A percentile compares a stretch with the other conserved stretches of the same genome.
Evolutionary conservation across 169 alveolate species (phyloP).

Genomic region (Theileria parva): DNA sequence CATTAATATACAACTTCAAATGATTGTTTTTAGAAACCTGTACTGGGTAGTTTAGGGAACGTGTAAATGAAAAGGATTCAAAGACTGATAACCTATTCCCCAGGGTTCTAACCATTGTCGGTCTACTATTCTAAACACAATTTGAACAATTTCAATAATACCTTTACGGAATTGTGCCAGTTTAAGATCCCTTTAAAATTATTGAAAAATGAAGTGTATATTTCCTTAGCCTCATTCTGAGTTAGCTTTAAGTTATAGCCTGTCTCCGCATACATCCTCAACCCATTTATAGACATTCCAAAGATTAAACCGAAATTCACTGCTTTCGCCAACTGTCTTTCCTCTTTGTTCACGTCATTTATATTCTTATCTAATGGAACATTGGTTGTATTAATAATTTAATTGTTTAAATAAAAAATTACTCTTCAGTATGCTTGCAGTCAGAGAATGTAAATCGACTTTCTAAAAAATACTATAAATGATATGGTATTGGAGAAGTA

Average conservation of each 20-base stretch:
- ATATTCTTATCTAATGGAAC: slow-evolving; percentile 29
- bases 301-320: slow-evolving; percentile 83
- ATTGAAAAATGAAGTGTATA: slow-evolving; percentile 77
- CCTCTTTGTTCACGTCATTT: slow-evolving; percentile 74
- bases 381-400: neutral
- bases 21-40: slow-evolving; percentile 38
- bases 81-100: slow-evolving; percentile 78
- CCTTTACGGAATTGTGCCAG: slow-evolving; percentile 84
- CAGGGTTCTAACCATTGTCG: slow-evolving; percentile 70
- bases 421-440: slow-evolving; percentile 76
- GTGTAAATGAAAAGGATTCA: slow-evolving; percentile 80
- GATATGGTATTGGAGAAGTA: no score
- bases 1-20: neutral
- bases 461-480: slow-evolving; percentile 9
- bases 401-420: neutral
- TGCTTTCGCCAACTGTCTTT: slow-evolving; percentile 87
- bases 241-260: slow-evolving; percentile 76
- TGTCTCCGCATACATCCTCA: slow-evolving; percentile 80
- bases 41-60: slow-evolving; percentile 83
- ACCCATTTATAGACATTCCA: slow-evolving; percentile 81
- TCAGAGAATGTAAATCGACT: slow-evolving; percentile 74
- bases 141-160: slow-evolving; percentile 21
- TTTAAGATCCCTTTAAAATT: slow-evolving; percentile 75
- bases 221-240: slow-evolving; percentile 71
- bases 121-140: slow-evolving; percentile 45